Evolutionary conservation across 352 stramenopile genomes (phyloP).

Genomic region (Aphanomyces invadans): DNA sequence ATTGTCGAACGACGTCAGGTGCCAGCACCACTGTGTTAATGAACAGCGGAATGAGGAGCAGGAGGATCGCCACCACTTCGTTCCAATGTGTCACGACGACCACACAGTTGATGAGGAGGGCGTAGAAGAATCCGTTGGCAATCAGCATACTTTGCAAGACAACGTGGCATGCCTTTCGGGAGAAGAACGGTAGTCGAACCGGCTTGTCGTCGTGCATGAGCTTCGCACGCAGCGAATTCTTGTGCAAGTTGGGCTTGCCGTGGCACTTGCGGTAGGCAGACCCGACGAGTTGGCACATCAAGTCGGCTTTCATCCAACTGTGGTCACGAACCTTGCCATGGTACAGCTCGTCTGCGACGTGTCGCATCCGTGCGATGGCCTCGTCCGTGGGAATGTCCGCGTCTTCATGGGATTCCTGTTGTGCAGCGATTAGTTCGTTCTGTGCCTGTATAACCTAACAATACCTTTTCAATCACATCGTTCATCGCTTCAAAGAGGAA

Average conservation of each 20-base stretch:
- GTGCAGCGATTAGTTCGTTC: neutral
- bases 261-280: neutral
- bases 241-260: neutral
- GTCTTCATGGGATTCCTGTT: neutral
- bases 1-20: constrained; percentile 11
- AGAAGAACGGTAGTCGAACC: constrained; percentile 41
- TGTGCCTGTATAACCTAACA: neutral
- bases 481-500: constrained; percentile 19
- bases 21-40: constrained; percentile 18
- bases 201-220: constrained; percentile 21
- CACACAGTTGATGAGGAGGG: constrained; percentile 51
- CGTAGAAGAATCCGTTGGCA: constrained; percentile 61
- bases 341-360: constrained; percentile 13
- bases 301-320: constrained; percentile 7
- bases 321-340: constrained; percentile 1
- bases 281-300: neutral
- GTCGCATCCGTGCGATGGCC: constrained; percentile 1
- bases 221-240: constrained; percentile 5
- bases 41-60: constrained; percentile 3
- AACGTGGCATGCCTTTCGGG: constrained; percentile 57
- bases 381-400: constrained; percentile 1
- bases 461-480: constrained; percentile 8
- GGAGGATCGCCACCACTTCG: neutral
- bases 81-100: constrained; percentile 23
- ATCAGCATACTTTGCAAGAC: constrained; percentile 50